These are phyloP conservation scores for Metarhizium robertsii DNA, from an alignment of 2,329 filamentous ascomycete species.

Conservation along the genomic window DNA sequence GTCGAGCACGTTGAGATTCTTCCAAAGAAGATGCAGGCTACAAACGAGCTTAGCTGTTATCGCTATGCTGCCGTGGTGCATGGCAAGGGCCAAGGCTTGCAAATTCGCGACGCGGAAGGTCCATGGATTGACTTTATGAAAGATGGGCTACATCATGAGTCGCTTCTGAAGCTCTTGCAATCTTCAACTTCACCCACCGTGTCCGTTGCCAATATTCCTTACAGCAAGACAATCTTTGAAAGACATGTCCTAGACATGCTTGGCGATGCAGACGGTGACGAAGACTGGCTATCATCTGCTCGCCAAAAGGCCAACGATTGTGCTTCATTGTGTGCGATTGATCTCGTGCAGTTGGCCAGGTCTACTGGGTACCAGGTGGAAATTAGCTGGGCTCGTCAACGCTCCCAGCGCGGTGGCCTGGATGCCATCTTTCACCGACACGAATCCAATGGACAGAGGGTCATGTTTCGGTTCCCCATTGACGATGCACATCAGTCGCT, in stretches of 20 bases:
- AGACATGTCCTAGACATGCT: conserved; percentile 5
- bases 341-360: conserved; percentile 14
- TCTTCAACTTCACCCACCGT: not conserved
- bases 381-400: conserved; percentile 30
- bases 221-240: conserved; percentile 18
- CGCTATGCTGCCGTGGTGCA: conserved; percentile 16
- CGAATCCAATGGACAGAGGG: conserved; percentile 5
- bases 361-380: conserved; percentile 34
- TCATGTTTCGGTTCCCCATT: conserved; percentile 8
- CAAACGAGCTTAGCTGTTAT: conserved; percentile 17
- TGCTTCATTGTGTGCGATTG: conserved; percentile 4
- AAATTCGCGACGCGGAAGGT: not conserved
- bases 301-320: not conserved
- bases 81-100: not conserved
- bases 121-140: conserved; percentile 6
- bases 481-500: conserved; percentile 3
- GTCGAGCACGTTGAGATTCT: conserved; percentile 16
- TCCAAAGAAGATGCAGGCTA: conserved; percentile 16
- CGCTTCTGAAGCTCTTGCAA: not conserved
- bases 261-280: not conserved
- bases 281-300: not conserved
- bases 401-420: conserved; percentile 10
- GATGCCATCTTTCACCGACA: conserved; percentile 20
- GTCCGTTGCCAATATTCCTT: conserved; percentile 10
- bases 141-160: not conserved